Conservation (phyloP, 1,284 basidiomycete genomes). For the Spongiforma sp. region DNA sequence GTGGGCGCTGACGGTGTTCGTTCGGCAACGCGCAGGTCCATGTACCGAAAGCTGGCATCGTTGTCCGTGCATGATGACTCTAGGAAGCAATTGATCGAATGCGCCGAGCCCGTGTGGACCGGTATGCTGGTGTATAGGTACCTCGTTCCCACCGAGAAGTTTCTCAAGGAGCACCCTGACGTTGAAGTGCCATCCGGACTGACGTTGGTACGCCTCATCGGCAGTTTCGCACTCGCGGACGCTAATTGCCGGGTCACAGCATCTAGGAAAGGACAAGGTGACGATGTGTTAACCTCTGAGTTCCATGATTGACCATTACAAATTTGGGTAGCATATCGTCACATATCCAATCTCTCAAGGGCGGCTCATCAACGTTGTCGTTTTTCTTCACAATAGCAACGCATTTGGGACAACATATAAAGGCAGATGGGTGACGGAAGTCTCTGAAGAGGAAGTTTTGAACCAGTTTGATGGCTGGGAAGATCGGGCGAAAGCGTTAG, state of each 20-base stretch:
- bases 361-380: conserved; percentile 47
- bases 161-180: conserved; percentile 34
- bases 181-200: conserved; percentile 41
- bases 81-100: conserved; percentile 12
- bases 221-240: neutral
- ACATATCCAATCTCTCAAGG: conserved; percentile 51
- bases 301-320: neutral
- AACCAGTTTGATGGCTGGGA: conserved; percentile 47
- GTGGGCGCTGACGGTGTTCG: conserved; percentile 37
- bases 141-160: conserved; percentile 17
- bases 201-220: conserved; percentile 37
- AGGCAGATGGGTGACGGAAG: conserved; percentile 42
- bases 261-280: conserved; percentile 50
- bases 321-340: conserved; percentile 44
- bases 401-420: conserved; percentile 42
- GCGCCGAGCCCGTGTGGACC: conserved; percentile 26
- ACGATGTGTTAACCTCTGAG: conserved; percentile 20
- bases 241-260: conserved; percentile 34
- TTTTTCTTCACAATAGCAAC: conserved; percentile 38
- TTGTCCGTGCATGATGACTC: conserved; percentile 4
- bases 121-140: conserved; percentile 25
- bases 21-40: conserved; percentile 26
- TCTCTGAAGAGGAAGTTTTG: conserved; percentile 35
- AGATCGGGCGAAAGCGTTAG: conserved; percentile 43
- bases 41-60: conserved; percentile 23